These are phyloP conservation scores for Candida vaughaniae DNA, from an alignment of 805 yeast species.

Conservation along the genomic window DNA sequence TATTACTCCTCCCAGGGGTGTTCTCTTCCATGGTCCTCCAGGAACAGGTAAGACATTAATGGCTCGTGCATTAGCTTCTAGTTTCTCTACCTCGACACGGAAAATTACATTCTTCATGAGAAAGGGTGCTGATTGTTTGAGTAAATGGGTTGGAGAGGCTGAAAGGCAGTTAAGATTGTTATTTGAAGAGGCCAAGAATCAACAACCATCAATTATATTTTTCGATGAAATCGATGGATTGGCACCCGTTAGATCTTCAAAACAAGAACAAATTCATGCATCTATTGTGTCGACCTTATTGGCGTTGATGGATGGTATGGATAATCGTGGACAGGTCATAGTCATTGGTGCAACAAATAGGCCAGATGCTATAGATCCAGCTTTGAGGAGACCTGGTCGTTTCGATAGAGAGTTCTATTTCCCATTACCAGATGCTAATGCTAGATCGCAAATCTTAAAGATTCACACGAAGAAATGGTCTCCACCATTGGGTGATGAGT, in stretches of 20 bases:
- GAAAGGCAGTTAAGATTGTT: conserved; percentile 87
- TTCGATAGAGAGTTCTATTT: conserved; percentile 96
- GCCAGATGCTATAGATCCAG: conserved; percentile 98
- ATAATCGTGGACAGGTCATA: conserved; percentile 95
- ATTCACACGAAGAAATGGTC: conserved; percentile 91
- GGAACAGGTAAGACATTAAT: conserved; percentile 98
- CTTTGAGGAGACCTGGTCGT: conserved; percentile 93
- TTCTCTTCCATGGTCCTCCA: conserved; percentile 97
- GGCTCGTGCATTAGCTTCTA: conserved; percentile 97
- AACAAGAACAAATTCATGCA: conserved; percentile 98
- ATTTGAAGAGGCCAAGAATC: conserved; percentile 94
- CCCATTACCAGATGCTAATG: conserved; percentile 81
- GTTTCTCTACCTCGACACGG: conserved; percentile 79
- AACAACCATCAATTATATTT: conserved; percentile 93
- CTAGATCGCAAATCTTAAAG: conserved; percentile 73
- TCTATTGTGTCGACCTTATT: conserved; percentile 92
- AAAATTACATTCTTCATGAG: conserved; percentile 97
- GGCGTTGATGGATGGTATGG: conserved; percentile 99
- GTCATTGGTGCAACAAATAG: conserved; percentile 98
- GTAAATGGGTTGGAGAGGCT: conserved; percentile 99
- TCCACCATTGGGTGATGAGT: conserved; percentile 60
- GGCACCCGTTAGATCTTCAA: conserved; percentile 96
- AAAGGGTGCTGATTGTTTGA: conserved; percentile 94
- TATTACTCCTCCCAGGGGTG: conserved; percentile 97
- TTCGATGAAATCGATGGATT: conserved; percentile 98